Evolutionary conservation across 805 yeast species (phyloP).

Genomic region (Grigorovia transvaalensis): DNA sequence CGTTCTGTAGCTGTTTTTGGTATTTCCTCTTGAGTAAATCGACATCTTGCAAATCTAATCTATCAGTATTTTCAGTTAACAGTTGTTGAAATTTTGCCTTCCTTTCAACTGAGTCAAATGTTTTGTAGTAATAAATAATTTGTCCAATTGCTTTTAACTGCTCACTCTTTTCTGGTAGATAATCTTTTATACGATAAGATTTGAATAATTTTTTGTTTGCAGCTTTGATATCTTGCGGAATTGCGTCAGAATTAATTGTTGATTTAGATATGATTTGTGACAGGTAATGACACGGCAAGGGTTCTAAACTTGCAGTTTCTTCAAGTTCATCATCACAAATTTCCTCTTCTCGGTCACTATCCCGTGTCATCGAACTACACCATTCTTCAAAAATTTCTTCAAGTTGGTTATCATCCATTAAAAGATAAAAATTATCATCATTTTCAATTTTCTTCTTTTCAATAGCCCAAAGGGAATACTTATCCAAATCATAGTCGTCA

Average conservation of each 20-base stretch:
- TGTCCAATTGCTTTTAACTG: conserved; percentile 18
- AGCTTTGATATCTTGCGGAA: conserved; percentile 19
- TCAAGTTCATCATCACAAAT: background rate
- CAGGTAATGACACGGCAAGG: conserved; percentile 24
- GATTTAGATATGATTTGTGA: conserved; percentile 25
- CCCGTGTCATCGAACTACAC: conserved; percentile 21
- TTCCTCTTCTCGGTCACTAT: conserved; percentile 8
- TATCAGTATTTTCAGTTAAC: background rate
- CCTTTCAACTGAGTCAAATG: conserved; percentile 12
- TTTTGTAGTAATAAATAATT: conserved; percentile 22
- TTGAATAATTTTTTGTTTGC: conserved; percentile 18
- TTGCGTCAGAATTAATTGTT: conserved; percentile 12
- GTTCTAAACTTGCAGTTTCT: conserved; percentile 14
- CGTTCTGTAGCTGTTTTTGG: too few species aligned
- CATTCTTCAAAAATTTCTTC: conserved; percentile 37
- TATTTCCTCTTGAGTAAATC: too few species aligned
- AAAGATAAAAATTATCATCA: conserved; percentile 33
- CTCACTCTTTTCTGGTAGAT: conserved; percentile 13
- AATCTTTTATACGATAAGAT: conserved; percentile 15
- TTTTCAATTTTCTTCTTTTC: conserved; percentile 33
- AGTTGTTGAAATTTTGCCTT: conserved; percentile 8
- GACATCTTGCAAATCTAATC: too few species aligned
- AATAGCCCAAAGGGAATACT: conserved; percentile 39
- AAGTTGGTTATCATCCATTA: conserved; percentile 30
- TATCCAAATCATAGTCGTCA: conserved; percentile 29